Evolutionary conservation across 2,329 filamentous ascomycete genomes (phyloP).

Genomic region (Metarhizium guizhouense): DNA sequence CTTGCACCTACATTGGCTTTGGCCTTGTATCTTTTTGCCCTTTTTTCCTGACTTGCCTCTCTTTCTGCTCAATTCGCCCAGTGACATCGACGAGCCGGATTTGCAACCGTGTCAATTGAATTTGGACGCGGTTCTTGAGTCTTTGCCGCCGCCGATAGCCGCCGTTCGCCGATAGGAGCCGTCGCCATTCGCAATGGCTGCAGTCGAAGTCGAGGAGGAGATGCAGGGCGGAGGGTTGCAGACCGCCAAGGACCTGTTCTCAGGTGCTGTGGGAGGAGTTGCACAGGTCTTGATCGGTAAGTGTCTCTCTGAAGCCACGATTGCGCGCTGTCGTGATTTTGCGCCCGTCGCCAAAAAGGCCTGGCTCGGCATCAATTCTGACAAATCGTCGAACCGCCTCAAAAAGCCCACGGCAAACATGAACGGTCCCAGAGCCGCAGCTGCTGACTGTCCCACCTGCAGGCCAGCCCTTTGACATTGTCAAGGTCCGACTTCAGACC

Average conservation of each 20-base stretch:
- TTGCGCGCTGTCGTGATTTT: too few species aligned
- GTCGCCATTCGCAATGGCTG: slow-evolving; percentile 2
- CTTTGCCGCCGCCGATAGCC: background rate
- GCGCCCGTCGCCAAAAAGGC: too few species aligned
- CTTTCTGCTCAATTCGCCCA: background rate
- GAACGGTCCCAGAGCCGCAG: too few species aligned
- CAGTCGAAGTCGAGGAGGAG: slow-evolving; percentile 5
- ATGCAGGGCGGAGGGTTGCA: slow-evolving; percentile 32
- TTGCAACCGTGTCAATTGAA: background rate
- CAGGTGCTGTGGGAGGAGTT: slow-evolving; percentile 83
- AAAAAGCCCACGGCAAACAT: too few species aligned
- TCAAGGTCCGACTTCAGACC: slow-evolving; percentile 96
- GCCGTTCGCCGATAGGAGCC: background rate
- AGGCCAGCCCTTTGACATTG: slow-evolving; percentile 77
- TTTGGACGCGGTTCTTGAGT: background rate
- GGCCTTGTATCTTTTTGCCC: background rate
- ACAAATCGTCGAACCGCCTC: too few species aligned
- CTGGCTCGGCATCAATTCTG: too few species aligned
- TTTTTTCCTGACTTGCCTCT: background rate
- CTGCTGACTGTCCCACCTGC: background rate
- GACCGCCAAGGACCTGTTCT: slow-evolving; percentile 80
- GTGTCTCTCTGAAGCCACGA: background rate
- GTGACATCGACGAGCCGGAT: background rate
- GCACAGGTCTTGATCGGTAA: slow-evolving; percentile 89
- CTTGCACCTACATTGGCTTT: background rate